Evolutionary conservation across 2,329 filamentous ascomycete species (phyloP).

Genomic region (Botryosphaeria agaves): DNA sequence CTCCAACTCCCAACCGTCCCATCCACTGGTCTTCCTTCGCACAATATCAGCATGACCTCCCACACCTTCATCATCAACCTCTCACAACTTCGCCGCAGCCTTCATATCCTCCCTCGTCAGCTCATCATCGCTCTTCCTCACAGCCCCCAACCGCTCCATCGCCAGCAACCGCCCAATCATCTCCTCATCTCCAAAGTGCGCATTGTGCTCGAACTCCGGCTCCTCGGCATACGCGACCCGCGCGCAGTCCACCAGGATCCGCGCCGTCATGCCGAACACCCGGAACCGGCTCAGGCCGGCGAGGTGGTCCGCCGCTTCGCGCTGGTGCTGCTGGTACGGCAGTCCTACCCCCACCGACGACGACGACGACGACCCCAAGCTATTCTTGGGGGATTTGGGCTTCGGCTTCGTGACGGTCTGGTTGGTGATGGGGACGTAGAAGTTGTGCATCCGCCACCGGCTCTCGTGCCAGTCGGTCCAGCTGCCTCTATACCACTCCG

Average conservation of each 20-base stretch:
- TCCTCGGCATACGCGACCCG: conserved; percentile 66
- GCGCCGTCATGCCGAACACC: conserved; percentile 90
- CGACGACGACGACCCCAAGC: not conserved
- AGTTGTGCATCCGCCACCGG: conserved; percentile 81
- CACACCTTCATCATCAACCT: not conserved
- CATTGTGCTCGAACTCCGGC: conserved; percentile 66
- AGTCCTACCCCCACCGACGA: too few species aligned
- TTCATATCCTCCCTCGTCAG: conserved; percentile 33
- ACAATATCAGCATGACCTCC: not conserved
- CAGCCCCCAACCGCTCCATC: conserved; percentile 37
- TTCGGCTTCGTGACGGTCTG: conserved; percentile 35
- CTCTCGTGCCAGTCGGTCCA: conserved; percentile 68
- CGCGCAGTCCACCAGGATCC: conserved; percentile 78
- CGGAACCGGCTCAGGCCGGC: conserved; percentile 38
- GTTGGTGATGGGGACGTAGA: conserved; percentile 65
- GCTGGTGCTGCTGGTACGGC: conserved; percentile 4
- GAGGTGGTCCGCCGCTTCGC: conserved; percentile 17
- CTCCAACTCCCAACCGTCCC: too few species aligned
- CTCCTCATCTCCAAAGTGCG: conserved; percentile 46
- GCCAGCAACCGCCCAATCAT: conserved; percentile 40
- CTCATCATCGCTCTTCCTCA: conserved; percentile 32
- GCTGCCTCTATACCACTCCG: conserved; percentile 67
- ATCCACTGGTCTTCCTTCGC: too few species aligned
- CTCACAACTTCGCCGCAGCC: conserved; percentile 30
- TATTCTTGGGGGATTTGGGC: conserved; percentile 5